phyloP scores from a whole-genome alignment of 306 rosid genomes.

The Sindora glabra region DNA sequence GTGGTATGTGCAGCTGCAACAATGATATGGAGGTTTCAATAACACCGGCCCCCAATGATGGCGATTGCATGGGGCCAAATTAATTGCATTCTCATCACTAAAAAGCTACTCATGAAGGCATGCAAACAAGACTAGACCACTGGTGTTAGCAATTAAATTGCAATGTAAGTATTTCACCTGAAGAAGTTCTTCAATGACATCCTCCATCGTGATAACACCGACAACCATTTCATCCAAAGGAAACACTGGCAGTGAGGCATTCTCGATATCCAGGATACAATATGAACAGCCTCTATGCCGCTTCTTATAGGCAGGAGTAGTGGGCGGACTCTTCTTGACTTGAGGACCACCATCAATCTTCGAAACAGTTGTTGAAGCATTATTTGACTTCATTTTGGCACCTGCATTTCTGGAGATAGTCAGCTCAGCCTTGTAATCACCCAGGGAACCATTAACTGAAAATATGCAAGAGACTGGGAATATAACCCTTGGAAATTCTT shows the following conservation, averaged over 20 bases:
- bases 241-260: conserved; percentile 63
- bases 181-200: conserved; percentile 99
- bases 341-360: conserved; percentile 36
- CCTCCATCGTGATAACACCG: conserved; percentile 97
- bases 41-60: too few species aligned
- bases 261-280: conserved; percentile 85
- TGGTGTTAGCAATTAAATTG: too few species aligned
- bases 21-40: too few species aligned
- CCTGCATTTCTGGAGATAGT: conserved; percentile 28
- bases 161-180: conserved; percentile 55
- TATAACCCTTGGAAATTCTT: too few species aligned
- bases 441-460: too few species aligned
- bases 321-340: conserved; percentile 50
- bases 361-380: conserved; percentile 21
- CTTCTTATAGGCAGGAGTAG: conserved; percentile 73
- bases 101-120: conserved; percentile 10
- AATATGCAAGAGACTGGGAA: too few species aligned
- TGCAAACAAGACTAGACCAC: neutral
- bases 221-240: conserved; percentile 73
- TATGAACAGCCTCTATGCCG: conserved; percentile 90
- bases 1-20: too few species aligned
- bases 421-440: conserved; percentile 11
- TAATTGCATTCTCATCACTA: conserved; percentile 7
- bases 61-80: too few species aligned
- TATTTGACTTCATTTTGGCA: conserved; percentile 27